Evolutionary conservation across 2,329 filamentous ascomycete species (phyloP).

Genomic region (Madurella fahalii): DNA sequence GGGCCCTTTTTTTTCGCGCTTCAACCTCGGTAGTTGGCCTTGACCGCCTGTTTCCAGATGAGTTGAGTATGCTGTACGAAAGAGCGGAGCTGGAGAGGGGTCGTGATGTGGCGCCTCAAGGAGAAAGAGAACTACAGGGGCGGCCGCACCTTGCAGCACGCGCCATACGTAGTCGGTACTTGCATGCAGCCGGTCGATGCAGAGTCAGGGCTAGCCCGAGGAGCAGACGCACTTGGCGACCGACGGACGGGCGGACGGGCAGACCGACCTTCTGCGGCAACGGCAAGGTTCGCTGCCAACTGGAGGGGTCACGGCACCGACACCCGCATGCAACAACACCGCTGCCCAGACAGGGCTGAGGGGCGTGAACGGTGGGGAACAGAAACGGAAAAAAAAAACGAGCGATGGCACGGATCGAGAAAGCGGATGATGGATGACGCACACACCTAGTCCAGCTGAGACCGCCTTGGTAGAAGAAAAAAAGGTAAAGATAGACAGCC

Average conservation of each 20-base stretch:
- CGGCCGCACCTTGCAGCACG: slow-evolving; percentile 3
- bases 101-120: slow-evolving; percentile 8
- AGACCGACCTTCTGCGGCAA: not conserved
- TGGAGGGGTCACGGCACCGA: slow-evolving; percentile 12
- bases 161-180: not conserved
- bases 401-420: not conserved
- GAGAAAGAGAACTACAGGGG: not conserved
- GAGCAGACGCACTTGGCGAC: slow-evolving; percentile 6
- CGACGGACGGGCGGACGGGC: not conserved
- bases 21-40: not conserved
- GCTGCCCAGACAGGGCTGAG: slow-evolving; percentile 9
- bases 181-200: slow-evolving; percentile 8
- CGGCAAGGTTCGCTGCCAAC: slow-evolving; percentile 9
- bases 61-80: slow-evolving; percentile 1
- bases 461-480: not conserved
- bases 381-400: not conserved
- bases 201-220: slow-evolving; percentile 1
- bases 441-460: slow-evolving; percentile 1
- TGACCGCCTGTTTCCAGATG: slow-evolving; percentile 19
- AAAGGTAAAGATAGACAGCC: no score
- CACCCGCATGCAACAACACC: not conserved
- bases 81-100: not conserved
- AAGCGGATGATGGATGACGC: not conserved
- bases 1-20: not conserved
- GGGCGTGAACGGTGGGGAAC: slow-evolving; percentile 5